Evolutionary conservation across 495 filamentous ascomycete genomes (phyloP).

Genomic region (Penicillium canariense): DNA sequence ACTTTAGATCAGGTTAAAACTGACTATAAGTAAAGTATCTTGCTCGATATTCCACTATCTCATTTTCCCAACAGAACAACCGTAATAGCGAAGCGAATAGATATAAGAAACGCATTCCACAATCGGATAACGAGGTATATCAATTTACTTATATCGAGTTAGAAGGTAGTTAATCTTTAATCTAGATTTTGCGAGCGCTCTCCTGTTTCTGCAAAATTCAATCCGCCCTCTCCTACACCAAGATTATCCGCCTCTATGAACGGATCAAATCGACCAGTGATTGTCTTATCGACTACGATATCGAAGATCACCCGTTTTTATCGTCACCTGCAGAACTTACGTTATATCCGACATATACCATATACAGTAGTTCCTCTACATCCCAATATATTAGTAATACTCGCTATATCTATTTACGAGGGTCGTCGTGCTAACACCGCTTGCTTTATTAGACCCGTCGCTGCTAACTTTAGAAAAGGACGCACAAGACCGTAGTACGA

Average conservation of each 20-base stretch:
- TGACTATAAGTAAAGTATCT: not conserved
- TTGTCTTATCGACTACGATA: not conserved
- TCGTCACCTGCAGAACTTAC: not conserved
- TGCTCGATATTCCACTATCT: not conserved
- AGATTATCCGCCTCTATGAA: not conserved
- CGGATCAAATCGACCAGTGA: not conserved
- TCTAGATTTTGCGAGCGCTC: not conserved
- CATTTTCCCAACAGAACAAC: not conserved
- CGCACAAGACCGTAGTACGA: not conserved
- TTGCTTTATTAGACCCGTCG: not conserved
- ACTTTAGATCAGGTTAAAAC: not conserved
- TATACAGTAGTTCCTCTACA: not conserved
- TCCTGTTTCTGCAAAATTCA: not conserved
- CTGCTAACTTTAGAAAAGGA: not conserved
- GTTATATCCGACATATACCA: not conserved
- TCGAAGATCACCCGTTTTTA: not conserved
- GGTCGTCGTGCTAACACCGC: not conserved
- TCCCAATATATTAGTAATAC: not conserved
- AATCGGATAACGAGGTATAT: not conserved
- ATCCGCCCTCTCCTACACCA: not conserved
- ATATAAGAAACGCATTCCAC: not conserved
- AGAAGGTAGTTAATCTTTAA: not conserved
- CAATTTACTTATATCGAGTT: not conserved
- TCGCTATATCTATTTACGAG: not conserved
- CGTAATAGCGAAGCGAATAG: not conserved